These are phyloP conservation scores for Rhodofomes roseus DNA, from an alignment of 1,284 basidiomycete genomes.

Conservation along the genomic window DNA sequence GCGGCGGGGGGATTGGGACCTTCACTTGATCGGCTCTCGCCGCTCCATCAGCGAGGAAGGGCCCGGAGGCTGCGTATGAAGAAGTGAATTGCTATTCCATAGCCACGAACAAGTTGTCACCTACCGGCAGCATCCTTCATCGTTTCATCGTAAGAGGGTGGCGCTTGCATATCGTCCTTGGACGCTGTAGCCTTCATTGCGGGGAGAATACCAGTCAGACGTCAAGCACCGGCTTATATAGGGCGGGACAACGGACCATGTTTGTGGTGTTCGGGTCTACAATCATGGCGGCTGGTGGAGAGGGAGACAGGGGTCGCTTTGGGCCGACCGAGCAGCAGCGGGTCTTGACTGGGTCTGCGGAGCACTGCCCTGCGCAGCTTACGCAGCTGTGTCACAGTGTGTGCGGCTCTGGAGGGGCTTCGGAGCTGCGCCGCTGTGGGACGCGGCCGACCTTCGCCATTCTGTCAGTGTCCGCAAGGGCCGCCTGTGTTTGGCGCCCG, in stretches of 20 bases:
- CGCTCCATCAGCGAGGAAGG: conserved; percentile 19
- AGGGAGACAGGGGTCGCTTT: conserved; percentile 9
- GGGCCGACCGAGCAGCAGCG: background rate
- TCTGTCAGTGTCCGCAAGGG: too few species aligned
- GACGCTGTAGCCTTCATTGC: conserved; percentile 1
- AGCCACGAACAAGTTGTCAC: conserved; percentile 1
- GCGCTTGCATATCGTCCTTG: conserved; percentile 13
- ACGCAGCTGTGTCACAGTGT: too few species aligned
- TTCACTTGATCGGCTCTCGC: conserved; percentile 22
- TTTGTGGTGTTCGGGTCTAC: conserved; percentile 14
- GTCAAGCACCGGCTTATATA: background rate
- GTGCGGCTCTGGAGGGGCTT: background rate
- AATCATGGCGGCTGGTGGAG: conserved; percentile 15
- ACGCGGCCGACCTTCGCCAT: background rate
- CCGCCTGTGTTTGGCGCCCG: background rate
- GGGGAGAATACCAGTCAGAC: background rate
- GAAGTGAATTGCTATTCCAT: background rate
- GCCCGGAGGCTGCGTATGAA: conserved; percentile 15
- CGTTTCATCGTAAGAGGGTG: conserved; percentile 21
- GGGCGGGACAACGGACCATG: conserved; percentile 20
- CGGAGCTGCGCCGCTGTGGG: conserved; percentile 5
- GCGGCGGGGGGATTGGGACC: conserved; percentile 15
- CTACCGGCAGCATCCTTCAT: conserved; percentile 11
- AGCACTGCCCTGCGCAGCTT: background rate
- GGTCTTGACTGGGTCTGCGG: conserved; percentile 11